These are phyloP conservation scores for Bathelium albidoporum DNA, from an alignment of 495 filamentous ascomycete genomes.

Conservation along the genomic window DNA sequence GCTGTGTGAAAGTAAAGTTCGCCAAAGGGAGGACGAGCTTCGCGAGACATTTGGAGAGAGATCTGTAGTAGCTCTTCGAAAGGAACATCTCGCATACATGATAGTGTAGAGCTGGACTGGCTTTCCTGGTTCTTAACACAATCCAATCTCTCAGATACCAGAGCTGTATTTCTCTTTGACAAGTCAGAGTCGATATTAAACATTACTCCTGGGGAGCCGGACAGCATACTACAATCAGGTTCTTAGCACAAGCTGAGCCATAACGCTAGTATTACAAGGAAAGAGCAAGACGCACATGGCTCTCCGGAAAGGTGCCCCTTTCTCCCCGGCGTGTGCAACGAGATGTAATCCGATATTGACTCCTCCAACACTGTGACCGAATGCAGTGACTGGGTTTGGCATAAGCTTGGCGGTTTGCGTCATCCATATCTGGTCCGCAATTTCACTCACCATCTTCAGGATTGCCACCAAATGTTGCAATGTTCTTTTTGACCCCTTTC, in stretches of 20 bases:
- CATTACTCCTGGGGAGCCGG: background rate
- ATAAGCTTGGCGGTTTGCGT: too few species aligned
- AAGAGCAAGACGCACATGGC: background rate
- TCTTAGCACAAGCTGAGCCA: too few species aligned
- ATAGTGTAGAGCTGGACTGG: background rate
- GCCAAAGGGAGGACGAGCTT: slow-evolving; percentile 21
- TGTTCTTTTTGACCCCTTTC: slow-evolving; percentile 54
- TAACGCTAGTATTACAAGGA: too few species aligned
- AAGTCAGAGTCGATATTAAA: background rate
- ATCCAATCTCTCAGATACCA: background rate
- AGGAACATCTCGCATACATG: background rate
- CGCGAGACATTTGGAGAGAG: background rate
- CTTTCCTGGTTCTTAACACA: background rate
- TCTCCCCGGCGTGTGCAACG: background rate
- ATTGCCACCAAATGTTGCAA: slow-evolving; percentile 44
- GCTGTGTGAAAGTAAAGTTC: slow-evolving; percentile 30
- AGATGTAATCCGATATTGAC: slow-evolving; percentile 10
- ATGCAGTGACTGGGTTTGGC: too few species aligned
- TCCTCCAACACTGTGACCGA: slow-evolving; percentile 15
- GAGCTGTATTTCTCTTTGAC: background rate
- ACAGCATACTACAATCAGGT: background rate
- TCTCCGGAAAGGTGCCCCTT: slow-evolving; percentile 6
- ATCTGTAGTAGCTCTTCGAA: background rate
- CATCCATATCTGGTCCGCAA: too few species aligned
- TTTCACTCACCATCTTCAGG: slow-evolving; percentile 6